Percentiles rank a stretch among this genome's conserved stretches.
These are phyloP conservation scores for Lactifluus pinguis DNA, from an alignment of 768 basidiomycete species.

Conservation along the genomic window DNA sequence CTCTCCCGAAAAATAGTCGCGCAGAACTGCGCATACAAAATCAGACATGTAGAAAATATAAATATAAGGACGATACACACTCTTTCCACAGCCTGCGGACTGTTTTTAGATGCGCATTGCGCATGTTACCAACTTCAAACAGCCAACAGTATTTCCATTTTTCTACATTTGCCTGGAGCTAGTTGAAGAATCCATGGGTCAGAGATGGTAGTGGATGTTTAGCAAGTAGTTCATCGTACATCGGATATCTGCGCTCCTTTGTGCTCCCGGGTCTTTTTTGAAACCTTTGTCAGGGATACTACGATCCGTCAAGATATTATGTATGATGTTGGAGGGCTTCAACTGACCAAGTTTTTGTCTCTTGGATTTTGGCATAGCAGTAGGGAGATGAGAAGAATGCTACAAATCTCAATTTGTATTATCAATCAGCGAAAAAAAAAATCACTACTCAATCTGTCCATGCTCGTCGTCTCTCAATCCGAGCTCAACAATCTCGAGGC, in stretches of 20 bases:
- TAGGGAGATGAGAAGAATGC: conserved; percentile 5
- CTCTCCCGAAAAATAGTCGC: conserved; percentile 81
- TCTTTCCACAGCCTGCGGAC: conserved; percentile 92
- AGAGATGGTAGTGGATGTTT: neutral
- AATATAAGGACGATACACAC: conserved; percentile 33
- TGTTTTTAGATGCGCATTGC: conserved; percentile 90
- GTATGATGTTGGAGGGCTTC: neutral
- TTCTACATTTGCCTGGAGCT: conserved; percentile 79
- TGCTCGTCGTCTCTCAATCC: conserved; percentile 30
- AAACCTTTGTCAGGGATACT: conserved; percentile 92
- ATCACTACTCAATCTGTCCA: neutral
- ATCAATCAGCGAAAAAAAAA: conserved; percentile 9
- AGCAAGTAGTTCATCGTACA: conserved; percentile 33
- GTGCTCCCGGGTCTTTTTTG: conserved; percentile 86
- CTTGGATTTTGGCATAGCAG: conserved; percentile 84
- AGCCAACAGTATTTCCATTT: conserved; percentile 95
- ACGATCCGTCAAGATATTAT: conserved; percentile 18
- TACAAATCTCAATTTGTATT: conserved; percentile 16
- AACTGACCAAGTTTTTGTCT: conserved; percentile 77
- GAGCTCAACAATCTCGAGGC: conserved; percentile 65
- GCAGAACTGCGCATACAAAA: conserved; percentile 49
- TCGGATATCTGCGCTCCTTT: conserved; percentile 78
- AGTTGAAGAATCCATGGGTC: conserved; percentile 8
- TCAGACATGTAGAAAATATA: neutral
- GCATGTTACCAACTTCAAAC: conserved; percentile 92